Evolutionary conservation across 306 rosid species (phyloP).

Genomic region (Pyrus bretschneideri): DNA sequence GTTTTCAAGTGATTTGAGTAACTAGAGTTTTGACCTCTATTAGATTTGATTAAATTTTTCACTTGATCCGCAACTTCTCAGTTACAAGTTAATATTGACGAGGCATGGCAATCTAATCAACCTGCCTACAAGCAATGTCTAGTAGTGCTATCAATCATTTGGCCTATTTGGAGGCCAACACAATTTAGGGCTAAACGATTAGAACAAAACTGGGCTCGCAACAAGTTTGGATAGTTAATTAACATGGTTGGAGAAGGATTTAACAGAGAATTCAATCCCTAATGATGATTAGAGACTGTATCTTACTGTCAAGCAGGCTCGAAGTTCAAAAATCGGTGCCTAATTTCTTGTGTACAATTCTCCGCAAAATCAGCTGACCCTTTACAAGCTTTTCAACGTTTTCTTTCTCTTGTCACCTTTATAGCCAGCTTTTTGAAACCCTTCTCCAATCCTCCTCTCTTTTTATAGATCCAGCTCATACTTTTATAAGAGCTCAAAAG

Average conservation of each 20-base stretch:
- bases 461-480: background rate
- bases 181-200: background rate
- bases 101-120: background rate
- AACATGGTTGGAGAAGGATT: too few relatives aligned
- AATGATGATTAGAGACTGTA: background rate
- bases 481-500: background rate
- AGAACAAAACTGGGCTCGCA: background rate
- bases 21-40: rapidly evolving
- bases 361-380: conserved; percentile 27
- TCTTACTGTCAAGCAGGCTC: background rate
- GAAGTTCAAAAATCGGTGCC: conserved; percentile 54
- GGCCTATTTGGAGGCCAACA: background rate
- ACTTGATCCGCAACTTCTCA: too few relatives aligned
- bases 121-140: background rate
- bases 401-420: background rate
- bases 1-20: background rate
- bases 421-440: background rate
- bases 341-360: conserved; percentile 41
- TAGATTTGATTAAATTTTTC: background rate
- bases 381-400: conserved; percentile 21
- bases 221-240: background rate
- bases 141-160: background rate
- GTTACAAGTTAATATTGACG: too few relatives aligned
- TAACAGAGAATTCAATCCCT: too few relatives aligned
- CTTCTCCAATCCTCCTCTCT: background rate